Evolutionary conservation across 345 rosid species (phyloP).

Genomic region (Gynandropsis gynandra): DNA sequence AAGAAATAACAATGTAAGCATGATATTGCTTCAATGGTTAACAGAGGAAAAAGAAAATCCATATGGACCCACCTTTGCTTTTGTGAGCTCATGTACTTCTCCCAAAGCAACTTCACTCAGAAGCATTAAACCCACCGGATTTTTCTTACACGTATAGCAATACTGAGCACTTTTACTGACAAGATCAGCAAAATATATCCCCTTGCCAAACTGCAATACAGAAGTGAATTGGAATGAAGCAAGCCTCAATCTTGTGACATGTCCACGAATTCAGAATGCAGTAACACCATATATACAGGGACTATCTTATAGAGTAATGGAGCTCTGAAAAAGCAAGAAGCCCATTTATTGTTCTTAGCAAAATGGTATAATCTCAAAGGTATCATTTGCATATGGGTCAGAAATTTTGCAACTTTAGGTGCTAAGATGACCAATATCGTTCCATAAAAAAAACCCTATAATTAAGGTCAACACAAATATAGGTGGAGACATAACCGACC

Average conservation of each 20-base stretch:
- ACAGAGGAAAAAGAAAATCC: background rate
- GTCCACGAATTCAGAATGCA: too few species aligned
- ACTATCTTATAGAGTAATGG: too few species aligned
- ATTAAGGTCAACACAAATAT: slow-evolving; percentile 11
- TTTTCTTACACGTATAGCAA: slow-evolving; percentile 68
- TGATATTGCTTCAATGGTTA: background rate
- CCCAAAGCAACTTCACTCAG: slow-evolving; percentile 92
- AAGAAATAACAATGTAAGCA: background rate
- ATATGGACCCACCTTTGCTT: slow-evolving; percentile 52
- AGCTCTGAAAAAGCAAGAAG: too few species aligned
- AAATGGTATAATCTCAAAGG: too few species aligned
- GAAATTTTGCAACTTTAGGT: background rate
- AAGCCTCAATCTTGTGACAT: background rate
- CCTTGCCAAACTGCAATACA: slow-evolving; percentile 80
- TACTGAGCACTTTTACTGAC: slow-evolving; percentile 99
- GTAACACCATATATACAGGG: too few species aligned
- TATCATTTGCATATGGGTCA: too few species aligned
- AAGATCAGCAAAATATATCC: slow-evolving; percentile 92
- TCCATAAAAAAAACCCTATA: background rate
- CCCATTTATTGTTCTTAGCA: too few species aligned
- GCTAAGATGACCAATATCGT: background rate
- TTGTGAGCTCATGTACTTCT: slow-evolving; percentile 69
- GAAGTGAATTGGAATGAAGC: slow-evolving; percentile 1
- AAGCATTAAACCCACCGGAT: slow-evolving; percentile 86
- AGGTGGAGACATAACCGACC: slow-evolving; percentile 42